Percentiles rank a stretch among this genome's conserved stretches.
These are phyloP conservation scores for Wallemia ichthyophaga DNA, from an alignment of 1,284 basidiomycete species.

Conservation along the genomic window DNA sequence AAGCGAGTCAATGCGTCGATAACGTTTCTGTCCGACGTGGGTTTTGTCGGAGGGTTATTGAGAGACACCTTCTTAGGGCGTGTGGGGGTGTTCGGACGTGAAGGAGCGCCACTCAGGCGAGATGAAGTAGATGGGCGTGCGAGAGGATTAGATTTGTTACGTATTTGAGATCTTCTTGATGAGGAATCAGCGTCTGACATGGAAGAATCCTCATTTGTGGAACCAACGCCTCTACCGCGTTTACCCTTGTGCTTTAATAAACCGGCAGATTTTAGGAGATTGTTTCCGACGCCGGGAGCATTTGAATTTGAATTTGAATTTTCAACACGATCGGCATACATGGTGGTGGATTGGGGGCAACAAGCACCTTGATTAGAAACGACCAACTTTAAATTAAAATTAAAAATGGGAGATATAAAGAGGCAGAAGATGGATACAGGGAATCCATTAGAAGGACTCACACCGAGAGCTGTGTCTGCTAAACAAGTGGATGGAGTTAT, in stretches of 20 bases:
- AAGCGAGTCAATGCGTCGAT: not conserved
- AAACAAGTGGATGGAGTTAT: slow-evolving; percentile 39
- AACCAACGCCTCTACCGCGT: not conserved
- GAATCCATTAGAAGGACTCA: slow-evolving; percentile 41
- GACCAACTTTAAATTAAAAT: too few species aligned
- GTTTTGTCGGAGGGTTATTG: not conserved
- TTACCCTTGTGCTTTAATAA: not conserved
- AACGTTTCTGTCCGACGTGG: not conserved
- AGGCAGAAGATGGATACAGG: slow-evolving; percentile 8
- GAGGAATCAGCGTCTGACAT: not conserved
- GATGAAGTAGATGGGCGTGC: not conserved
- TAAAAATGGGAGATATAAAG: not conserved
- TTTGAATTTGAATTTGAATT: not conserved
- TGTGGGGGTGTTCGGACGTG: too few species aligned
- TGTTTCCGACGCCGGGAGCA: not conserved
- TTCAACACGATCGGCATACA: not conserved
- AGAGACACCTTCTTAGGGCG: not conserved
- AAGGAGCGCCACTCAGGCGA: too few species aligned
- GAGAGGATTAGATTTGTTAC: not conserved
- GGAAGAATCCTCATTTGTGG: not conserved
- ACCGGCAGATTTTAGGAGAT: not conserved
- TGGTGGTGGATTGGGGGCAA: too few species aligned
- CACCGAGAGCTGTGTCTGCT: slow-evolving; percentile 43
- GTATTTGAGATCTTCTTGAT: not conserved
- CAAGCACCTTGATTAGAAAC: too few species aligned